phyloP scores from a whole-genome alignment of 306 rosid genomes.

The Biancaea sappan region DNA sequence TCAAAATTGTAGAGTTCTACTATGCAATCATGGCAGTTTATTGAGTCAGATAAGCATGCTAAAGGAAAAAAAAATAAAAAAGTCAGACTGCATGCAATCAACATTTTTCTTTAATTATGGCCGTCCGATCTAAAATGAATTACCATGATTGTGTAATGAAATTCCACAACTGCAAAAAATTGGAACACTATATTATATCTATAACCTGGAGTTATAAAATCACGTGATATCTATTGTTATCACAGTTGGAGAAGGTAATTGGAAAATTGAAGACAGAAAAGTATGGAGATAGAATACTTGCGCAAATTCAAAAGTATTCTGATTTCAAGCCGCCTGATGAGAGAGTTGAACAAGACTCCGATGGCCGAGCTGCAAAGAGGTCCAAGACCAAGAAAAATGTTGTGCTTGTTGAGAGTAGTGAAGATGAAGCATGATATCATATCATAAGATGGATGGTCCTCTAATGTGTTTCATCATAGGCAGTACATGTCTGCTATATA shows the following conservation, averaged over 20 bases:
- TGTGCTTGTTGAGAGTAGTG: slow-evolving; percentile 74
- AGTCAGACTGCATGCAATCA: no score
- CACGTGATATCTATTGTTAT: neutral
- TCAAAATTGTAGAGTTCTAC: no score
- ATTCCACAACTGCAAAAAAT: no score
- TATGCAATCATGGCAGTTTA: no score
- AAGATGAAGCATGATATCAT: slow-evolving; percentile 59
- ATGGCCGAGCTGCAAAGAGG: slow-evolving; percentile 57
- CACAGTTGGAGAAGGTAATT: slow-evolving; percentile 80
- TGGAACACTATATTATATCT: neutral
- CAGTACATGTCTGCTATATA: slow-evolving; percentile 4
- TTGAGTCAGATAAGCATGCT: no score
- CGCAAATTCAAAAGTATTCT: slow-evolving; percentile 50
- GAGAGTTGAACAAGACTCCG: slow-evolving; percentile 44
- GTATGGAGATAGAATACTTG: slow-evolving; percentile 75
- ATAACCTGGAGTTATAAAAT: slow-evolving; percentile 19
- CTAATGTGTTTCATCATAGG: neutral
- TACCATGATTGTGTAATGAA: no score
- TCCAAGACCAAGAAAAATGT: slow-evolving; percentile 58
- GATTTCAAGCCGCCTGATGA: slow-evolving; percentile 33
- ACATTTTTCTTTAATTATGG: no score
- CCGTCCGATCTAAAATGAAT: no score
- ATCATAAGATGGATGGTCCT: neutral
- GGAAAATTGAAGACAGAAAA: slow-evolving; percentile 78
- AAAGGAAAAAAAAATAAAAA: no score